A percentile compares a stretch with the other conserved stretches of the same genome.
Conservation (phyloP, 257 asterid genomes). For the Salvia splendens region DNA sequence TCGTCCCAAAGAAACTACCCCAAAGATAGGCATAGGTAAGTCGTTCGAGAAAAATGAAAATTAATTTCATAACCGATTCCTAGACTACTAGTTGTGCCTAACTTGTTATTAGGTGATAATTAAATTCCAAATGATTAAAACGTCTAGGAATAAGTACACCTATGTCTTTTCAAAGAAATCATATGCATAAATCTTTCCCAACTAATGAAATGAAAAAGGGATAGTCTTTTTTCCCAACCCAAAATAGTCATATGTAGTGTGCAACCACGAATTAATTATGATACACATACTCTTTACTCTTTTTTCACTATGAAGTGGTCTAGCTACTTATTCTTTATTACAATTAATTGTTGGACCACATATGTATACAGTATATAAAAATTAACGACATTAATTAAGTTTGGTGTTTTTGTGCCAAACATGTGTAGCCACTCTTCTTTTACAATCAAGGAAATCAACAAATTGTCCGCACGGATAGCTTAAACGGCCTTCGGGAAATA, state of each 20-base stretch:
- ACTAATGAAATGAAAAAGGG: too few species aligned
- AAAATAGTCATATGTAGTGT: background rate
- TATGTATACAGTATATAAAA: background rate
- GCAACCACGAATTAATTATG: conserved; percentile 34
- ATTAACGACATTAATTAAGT: conserved; percentile 11
- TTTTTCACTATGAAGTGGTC: conserved; percentile 34
- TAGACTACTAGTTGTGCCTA: background rate
- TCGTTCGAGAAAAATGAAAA: too few species aligned
- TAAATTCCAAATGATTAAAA: background rate
- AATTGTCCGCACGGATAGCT: too few species aligned
- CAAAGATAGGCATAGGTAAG: too few species aligned
- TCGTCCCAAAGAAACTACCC: too few species aligned
- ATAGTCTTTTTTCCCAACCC: background rate
- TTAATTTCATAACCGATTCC: background rate
- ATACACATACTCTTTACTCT: conserved; percentile 18
- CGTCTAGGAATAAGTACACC: too few species aligned
- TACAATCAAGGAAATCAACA: too few species aligned
- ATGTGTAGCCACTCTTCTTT: conserved; percentile 14
- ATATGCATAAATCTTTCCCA: too few species aligned
- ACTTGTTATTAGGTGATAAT: background rate
- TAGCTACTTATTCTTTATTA: conserved; percentile 8
- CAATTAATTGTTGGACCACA: conserved; percentile 29
- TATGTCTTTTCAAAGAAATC: too few species aligned
- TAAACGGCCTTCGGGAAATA: too few species aligned
- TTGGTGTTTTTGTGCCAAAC: conserved; percentile 25